Evolutionary conservation across 1,284 basidiomycete genomes (phyloP).

Genomic region (Trametes hirsuta): DNA sequence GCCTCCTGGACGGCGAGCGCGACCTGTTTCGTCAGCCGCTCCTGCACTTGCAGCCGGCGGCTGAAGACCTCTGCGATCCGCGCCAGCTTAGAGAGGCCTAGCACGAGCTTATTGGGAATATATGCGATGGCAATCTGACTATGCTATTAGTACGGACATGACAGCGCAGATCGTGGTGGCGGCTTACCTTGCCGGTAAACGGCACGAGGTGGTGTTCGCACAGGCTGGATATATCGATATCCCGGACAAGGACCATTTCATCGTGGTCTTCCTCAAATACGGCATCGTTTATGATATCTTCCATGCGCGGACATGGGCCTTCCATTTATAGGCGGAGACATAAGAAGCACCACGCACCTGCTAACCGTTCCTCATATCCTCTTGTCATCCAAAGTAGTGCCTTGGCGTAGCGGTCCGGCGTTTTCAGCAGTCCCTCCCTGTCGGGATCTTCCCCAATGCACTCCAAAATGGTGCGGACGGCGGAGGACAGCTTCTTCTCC

Average conservation of each 20-base stretch:
- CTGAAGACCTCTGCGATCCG: slow-evolving; percentile 98
- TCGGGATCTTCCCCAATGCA: slow-evolving; percentile 99
- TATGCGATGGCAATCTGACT: slow-evolving; percentile 78
- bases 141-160: slow-evolving; percentile 1
- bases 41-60: slow-evolving; percentile 95
- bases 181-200: slow-evolving; percentile 90
- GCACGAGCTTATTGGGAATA: slow-evolving; percentile 94
- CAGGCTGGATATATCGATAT: slow-evolving; percentile 96
- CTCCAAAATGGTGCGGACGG: slow-evolving; percentile 92
- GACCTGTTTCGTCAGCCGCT: slow-evolving; percentile 97
- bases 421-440: slow-evolving; percentile 88
- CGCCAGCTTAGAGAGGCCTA: slow-evolving; percentile 97
- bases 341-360: slow-evolving; percentile 53
- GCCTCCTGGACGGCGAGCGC: slow-evolving; percentile 97
- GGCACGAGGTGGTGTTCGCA: slow-evolving; percentile 99
- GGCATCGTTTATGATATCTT: slow-evolving; percentile 98
- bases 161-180: background rate
- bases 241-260: slow-evolving; percentile 98
- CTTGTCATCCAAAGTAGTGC: slow-evolving; percentile 99
- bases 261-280: slow-evolving; percentile 99
- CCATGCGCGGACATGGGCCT: slow-evolving; percentile 8
- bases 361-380: slow-evolving; percentile 95
- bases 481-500: slow-evolving; percentile 79
- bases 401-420: slow-evolving; percentile 96
- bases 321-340: background rate